Evolutionary conservation across 108 stramenopile genomes (phyloP).

Genomic region (Pseudonitzschia multistriata): DNA sequence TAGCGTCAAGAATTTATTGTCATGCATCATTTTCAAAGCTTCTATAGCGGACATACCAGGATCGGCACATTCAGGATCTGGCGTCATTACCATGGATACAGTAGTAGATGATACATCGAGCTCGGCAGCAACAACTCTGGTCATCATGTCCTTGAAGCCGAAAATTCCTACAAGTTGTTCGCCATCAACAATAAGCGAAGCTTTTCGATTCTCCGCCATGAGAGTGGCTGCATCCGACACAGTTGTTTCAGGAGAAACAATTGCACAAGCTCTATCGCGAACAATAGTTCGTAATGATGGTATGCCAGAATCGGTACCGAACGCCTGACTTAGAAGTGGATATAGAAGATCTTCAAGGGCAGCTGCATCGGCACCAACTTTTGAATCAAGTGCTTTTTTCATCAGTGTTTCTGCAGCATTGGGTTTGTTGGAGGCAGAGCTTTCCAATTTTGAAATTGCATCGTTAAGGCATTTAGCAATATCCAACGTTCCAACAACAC

Average conservation of each 20-base stretch:
- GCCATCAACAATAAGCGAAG: constrained; percentile 77
- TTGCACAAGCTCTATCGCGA: constrained; percentile 50
- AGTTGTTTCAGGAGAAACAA: constrained; percentile 65
- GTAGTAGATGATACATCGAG: constrained; percentile 69
- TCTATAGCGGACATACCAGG: constrained; percentile 90
- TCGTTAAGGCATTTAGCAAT: constrained; percentile 94
- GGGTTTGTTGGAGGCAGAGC: constrained; percentile 41
- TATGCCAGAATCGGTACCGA: constrained; percentile 44
- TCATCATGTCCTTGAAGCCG: constrained; percentile 95
- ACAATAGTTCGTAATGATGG: constrained; percentile 64
- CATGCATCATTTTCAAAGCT: constrained; percentile 93
- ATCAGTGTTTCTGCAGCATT: constrained; percentile 49
- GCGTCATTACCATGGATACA: constrained; percentile 88
- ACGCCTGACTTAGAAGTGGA: constrained; percentile 53
- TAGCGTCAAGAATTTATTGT: constrained; percentile 91
- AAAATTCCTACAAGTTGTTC: constrained; percentile 87
- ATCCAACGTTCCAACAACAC: constrained; percentile 86
- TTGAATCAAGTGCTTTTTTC: constrained; percentile 48
- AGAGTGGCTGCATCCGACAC: constrained; percentile 68
- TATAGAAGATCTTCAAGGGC: constrained; percentile 53
- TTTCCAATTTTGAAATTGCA: constrained; percentile 87
- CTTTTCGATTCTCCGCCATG: constrained; percentile 85
- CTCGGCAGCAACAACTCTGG: constrained; percentile 85
- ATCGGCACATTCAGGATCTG: constrained; percentile 87
- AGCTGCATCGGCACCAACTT: constrained; percentile 52